Base-by-base conservation (phyloP, 169 alveolate species). In the Plasmodium coatneyi region DNA sequence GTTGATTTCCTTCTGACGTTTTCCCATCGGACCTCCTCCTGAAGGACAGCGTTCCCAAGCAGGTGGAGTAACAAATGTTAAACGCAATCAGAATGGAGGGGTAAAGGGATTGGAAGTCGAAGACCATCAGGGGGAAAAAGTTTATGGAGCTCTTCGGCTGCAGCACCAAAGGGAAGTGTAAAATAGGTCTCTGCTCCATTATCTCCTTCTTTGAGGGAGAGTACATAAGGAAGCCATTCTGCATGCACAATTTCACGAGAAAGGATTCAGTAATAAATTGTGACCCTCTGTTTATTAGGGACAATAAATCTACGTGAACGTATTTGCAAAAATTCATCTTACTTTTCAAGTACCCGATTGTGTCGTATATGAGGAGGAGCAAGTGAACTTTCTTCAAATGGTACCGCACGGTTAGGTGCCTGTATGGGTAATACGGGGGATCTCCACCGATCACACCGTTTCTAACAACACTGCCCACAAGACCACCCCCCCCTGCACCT, bases 61-160 rank as follows among this genome's bases (percentile, higher is more conserved):
- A 93, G 32, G 99, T 98, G 79, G 99, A 96, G 94, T 98, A 98
- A 92, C 99, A 98, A 92, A 98, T 93, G 92, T 98, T 98, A 96
- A 98, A 99, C 25, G 99, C 99, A 92, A 98, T 98, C 98, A 98
- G 97, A 83, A 98, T 98, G 36, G 99, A 97, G 30, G 99, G 99
- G 96, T 99, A 99, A 41, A 98, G 97, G 81, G 99, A 98, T 39
- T 99, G 98, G 94, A 98, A 98, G 95, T 98, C 99, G 78, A 98
- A 95, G 22, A 99, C 98, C 16, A 99, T 98, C 39, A 98, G 97
- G 1, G 99, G 99, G 56, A 96, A 96, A 56, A 98, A 97, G 94
- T 98, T 98, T 93, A 98, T 98, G 6, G 98, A 99, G 25, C 97
- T 96, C 52, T 86, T 94, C 14, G 99, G 99, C 84, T 97, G 99